Base-by-base conservation (phyloP, 176 grass and related monocot species). In the Triticum aestivum region DNA sequence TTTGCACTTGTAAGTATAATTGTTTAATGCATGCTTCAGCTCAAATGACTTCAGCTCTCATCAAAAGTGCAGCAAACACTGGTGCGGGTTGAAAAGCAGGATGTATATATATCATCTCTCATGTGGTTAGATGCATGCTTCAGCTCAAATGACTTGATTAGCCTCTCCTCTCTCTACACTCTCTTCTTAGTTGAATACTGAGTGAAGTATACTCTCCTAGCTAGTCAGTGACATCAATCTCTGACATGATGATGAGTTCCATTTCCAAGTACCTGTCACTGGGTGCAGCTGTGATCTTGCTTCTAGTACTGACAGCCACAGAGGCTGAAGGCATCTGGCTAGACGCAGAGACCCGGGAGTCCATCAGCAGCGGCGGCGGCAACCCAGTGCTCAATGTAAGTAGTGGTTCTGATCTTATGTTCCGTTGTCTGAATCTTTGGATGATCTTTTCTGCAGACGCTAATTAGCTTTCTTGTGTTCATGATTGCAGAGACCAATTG, bases 311-410 rank as follows among this genome's bases (percentile, higher is more conserved):
- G 88, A 32, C 15, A 29, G 11, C 71, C 71, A 71, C 62, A 35
- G 78, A 85, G 12, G 79, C 45, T 14, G 54, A 79, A 69, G 89
- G 54, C 66, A 94, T 94, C 29, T 54, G 87, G 29, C n/a, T 91
- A 82, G 89, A 91, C 21, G 69, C 78, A 14, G 89, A 91, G 56
- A 94, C 30, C 21, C 86, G 69, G 11, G 79, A 59, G 11, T 62
- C 29, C 3, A 23, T 77, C 56, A 87, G 27, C 69, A 75, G 76
- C 27, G 62, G 87, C 13, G 8, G 2, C 6, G 6, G 17, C 52
- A 58, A 20, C 17, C 52, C 14, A 8, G 71, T 71, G 34, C 33
- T 27, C 49, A 68, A 61, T 67, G 92, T 86, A 91, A 91, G 89
- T 5, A 65, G 26, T 69, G 66, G 54, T 42, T 58, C 77, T 29